phyloP scores from a whole-genome alignment of 805 yeast species.

The Myxozyma monticola region DNA sequence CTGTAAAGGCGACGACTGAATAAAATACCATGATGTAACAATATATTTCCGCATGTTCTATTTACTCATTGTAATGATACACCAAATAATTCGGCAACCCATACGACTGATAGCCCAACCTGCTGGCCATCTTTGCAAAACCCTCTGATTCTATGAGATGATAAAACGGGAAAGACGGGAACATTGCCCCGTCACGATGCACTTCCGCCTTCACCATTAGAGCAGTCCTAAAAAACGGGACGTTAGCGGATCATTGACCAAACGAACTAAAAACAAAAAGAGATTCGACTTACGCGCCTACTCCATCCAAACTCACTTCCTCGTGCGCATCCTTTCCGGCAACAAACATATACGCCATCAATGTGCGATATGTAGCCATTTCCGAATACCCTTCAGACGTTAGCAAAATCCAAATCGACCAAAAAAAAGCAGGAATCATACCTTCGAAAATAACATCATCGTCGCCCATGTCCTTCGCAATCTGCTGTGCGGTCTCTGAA shows the following conservation, averaged over 20 bases:
- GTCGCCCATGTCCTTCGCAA: constrained; percentile 71
- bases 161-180: constrained; percentile 97
- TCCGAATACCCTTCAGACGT: constrained; percentile 56
- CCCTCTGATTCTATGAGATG: constrained; percentile 98
- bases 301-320: constrained; percentile 91
- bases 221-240: constrained; percentile 61
- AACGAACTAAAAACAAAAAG: background rate
- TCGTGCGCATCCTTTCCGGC: constrained; percentile 59
- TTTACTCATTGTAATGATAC: constrained; percentile 77
- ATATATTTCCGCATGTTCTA: background rate
- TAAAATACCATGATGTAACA: background rate
- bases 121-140: constrained; percentile 92
- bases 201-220: constrained; percentile 95
- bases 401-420: background rate
- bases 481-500: constrained; percentile 69
- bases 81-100: constrained; percentile 96
- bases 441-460: constrained; percentile 97
- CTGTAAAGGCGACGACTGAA: background rate
- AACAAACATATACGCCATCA: constrained; percentile 85
- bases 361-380: constrained; percentile 87
- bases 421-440: background rate
- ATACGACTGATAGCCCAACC: constrained; percentile 84
- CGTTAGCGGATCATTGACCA: background rate
- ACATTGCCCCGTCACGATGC: constrained; percentile 99
- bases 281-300: constrained; percentile 56